Percentiles rank a stretch among this genome's conserved stretches.
Conservation (phyloP, 2,329 filamentous ascomycete species). For the Fusarium algeriense region DNA sequence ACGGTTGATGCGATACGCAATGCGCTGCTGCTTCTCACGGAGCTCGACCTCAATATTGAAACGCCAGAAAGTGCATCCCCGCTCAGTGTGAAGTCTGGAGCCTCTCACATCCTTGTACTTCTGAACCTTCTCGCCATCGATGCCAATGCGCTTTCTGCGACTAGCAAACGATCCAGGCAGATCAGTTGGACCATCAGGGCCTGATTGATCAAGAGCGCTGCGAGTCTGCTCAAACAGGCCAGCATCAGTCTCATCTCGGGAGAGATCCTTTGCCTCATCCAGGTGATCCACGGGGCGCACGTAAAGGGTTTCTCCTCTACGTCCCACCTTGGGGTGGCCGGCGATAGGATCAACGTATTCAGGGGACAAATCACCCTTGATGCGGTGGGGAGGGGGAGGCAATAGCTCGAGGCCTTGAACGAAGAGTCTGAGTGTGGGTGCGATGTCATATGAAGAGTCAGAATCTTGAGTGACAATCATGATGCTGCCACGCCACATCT, state of each 20-base stretch:
- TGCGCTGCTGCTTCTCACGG: constrained; percentile 79
- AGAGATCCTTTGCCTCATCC: constrained; percentile 82
- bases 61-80: constrained; percentile 94
- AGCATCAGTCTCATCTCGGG: constrained; percentile 80
- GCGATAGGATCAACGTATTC: constrained; percentile 92
- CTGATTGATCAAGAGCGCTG: constrained; percentile 62
- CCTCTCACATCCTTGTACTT: constrained; percentile 88
- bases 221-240: constrained; percentile 82
- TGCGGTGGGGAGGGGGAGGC: constrained; percentile 78
- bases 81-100: constrained; percentile 84
- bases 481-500: constrained; percentile 92
- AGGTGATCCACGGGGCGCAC: constrained; percentile 91
- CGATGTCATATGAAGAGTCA: constrained; percentile 83
- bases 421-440: constrained; percentile 85
- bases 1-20: constrained; percentile 95
- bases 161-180: constrained; percentile 66
- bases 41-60: constrained; percentile 97
- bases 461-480: constrained; percentile 95
- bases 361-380: constrained; percentile 75
- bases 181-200: constrained; percentile 59
- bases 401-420: constrained; percentile 86
- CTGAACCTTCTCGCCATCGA: constrained; percentile 84
- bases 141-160: constrained; percentile 63
- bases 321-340: constrained; percentile 85
- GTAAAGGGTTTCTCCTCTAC: constrained; percentile 87